These are phyloP conservation scores for Ochetophila trinervis DNA, from an alignment of 306 rosid genomes.

Conservation along the genomic window DNA sequence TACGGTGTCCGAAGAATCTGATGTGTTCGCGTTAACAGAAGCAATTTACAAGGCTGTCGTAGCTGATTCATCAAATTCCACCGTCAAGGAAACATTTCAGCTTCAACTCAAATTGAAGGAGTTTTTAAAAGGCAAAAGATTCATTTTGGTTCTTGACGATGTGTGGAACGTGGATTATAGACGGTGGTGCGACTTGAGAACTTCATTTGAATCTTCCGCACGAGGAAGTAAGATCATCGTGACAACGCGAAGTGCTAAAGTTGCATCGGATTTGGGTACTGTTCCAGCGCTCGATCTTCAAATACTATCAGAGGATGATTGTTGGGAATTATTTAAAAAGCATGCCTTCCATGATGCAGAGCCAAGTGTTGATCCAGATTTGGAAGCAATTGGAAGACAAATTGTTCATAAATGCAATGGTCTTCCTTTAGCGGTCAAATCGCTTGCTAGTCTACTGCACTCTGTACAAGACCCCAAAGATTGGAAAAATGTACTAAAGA, in stretches of 20 bases:
- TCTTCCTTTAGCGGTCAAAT: conserved; percentile 13
- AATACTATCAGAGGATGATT: not conserved
- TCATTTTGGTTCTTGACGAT: conserved; percentile 24
- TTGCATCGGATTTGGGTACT: not conserved
- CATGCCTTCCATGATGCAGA: not conserved
- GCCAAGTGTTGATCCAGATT: not conserved
- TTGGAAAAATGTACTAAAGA: not conserved
- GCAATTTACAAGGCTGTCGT: not conserved
- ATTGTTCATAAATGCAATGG: conserved; percentile 26
- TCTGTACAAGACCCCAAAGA: not conserved
- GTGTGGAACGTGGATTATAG: conserved; percentile 13
- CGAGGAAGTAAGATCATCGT: conserved; percentile 15
- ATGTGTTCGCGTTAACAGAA: conserved; percentile 5
- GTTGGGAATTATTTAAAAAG: conserved; percentile 1
- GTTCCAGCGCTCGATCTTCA: too few species aligned
- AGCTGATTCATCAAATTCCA: not conserved
- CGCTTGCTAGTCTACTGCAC: not conserved
- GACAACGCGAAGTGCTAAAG: conserved; percentile 7
- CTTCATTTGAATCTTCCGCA: not conserved
- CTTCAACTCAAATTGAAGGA: conserved; percentile 7
- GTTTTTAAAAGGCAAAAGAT: conserved; percentile 4
- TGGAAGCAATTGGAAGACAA: conserved; percentile 12
- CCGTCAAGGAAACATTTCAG: not conserved
- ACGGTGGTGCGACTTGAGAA: not conserved
- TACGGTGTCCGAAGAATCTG: conserved; percentile 3